Evolutionary conservation across 208 protist genomes (phyloP), one percentile per base, ranked within the genome.

Genomic region (Trypanosoma lewisi): DNA sequence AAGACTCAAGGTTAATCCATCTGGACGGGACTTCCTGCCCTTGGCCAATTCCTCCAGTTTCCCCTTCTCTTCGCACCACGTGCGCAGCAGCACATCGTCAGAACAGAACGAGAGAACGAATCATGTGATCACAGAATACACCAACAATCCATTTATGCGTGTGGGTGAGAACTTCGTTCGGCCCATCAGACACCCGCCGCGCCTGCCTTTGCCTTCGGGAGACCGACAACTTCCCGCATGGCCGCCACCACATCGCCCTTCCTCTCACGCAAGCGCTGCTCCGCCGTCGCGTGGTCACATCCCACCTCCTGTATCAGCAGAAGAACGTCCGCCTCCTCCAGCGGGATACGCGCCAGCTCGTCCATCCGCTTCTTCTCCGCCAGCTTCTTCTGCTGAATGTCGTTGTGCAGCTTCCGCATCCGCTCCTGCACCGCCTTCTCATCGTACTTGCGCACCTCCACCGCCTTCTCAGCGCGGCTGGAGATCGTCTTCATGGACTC

Each of bases 401-500:
- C 85, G 1, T 65, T 73, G 42, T 74, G 69, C 31, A 95, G 67
- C 67, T 85, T 84, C 48, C 75, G 58, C 81, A 92, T 91, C 25
- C 77, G 76, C 54, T 79, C 74, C 68, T 87, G 73, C 47, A 89
- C 72, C 25, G 80, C 85, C 8, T 78, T 74, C 58, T 85, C 73
- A 28, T 92, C 83, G 50, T 87, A 89, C 49, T 78, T 85, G 71
- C 84, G 83, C 34, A 91, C 66, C 69, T 75, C 80, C 28, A 75
- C 77, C 36, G 77, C 75, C 66, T 85, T 90, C 75, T 95, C 85
- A 12, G 69, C 60, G 52, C 83, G 57, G 48, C 78, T 77, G 47
- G 73, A 66, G 47, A 94, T 57, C 25, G 85, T 74, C 63, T 82
- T 83, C 88, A 94, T 94, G 9, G 75, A 79, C 31, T 80, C 78